These are phyloP conservation scores for Claviceps sp. DNA, from an alignment of 2,329 filamentous ascomycete species.

Conservation along the genomic window DNA sequence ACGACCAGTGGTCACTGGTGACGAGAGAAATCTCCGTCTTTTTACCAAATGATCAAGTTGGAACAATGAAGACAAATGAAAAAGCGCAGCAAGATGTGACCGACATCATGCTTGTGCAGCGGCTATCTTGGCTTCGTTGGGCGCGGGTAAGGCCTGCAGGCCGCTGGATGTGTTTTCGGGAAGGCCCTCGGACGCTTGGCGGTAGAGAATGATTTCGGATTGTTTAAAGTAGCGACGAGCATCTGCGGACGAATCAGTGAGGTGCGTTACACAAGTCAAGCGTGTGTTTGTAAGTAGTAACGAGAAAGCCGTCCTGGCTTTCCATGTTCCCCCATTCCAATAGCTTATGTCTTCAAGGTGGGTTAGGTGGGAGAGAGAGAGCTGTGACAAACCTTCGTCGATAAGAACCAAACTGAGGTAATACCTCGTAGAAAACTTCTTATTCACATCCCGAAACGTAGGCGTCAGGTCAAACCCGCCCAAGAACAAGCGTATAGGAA, in stretches of 20 bases:
- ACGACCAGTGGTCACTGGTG: neutral
- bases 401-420: slow-evolving; percentile 94
- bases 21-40: neutral
- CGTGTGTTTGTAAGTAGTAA: too few relatives aligned
- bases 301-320: too few relatives aligned
- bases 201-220: slow-evolving; percentile 92
- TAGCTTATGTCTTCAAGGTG: too few relatives aligned
- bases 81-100: neutral
- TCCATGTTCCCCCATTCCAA: too few relatives aligned
- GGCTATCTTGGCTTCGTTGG: slow-evolving; percentile 33
- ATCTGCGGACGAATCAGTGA: slow-evolving; percentile 36
- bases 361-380: too few relatives aligned
- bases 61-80: neutral
- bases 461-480: slow-evolving; percentile 95
- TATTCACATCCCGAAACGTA: slow-evolving; percentile 98
- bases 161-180: slow-evolving; percentile 19
- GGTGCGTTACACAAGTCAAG: neutral
- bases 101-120: slow-evolving; percentile 17
- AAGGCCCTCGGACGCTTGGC: slow-evolving; percentile 53
- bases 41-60: neutral
- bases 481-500: slow-evolving; percentile 91
- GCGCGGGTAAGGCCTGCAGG: slow-evolving; percentile 26
- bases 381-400: slow-evolving; percentile 58
- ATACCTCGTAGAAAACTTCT: slow-evolving; percentile 97
- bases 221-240: slow-evolving; percentile 98